phyloP scores from a whole-genome alignment of 2,329 filamentous ascomycete genomes.

The Pseudogymnoascus sp. region DNA sequence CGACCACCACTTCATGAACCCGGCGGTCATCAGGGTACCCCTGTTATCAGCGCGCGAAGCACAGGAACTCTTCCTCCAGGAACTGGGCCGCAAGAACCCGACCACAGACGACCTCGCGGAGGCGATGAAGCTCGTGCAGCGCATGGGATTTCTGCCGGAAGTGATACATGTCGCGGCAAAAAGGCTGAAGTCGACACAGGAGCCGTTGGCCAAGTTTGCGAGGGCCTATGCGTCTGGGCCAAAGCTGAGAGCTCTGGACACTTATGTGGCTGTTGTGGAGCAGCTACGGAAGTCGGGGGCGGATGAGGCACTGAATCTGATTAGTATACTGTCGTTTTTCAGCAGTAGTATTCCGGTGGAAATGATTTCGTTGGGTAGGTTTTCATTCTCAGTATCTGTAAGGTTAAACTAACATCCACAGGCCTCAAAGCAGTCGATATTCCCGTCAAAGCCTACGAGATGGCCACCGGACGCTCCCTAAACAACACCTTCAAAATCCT shows the following conservation, averaged over 20 bases:
- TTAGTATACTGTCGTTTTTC: constrained; percentile 59
- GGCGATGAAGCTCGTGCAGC: constrained; percentile 54
- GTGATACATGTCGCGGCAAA: constrained; percentile 62
- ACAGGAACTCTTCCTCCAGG: constrained; percentile 52
- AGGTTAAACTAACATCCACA: constrained; percentile 19
- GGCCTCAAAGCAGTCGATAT: constrained; percentile 42
- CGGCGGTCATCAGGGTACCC: constrained; percentile 47
- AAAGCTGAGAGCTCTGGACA: constrained; percentile 42
- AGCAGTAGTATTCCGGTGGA: constrained; percentile 59
- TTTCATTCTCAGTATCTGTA: neutral
- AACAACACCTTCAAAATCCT: constrained; percentile 44
- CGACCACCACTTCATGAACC: constrained; percentile 53
- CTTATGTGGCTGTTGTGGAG: constrained; percentile 42
- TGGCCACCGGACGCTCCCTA: constrained; percentile 21
- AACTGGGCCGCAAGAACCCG: constrained; percentile 52
- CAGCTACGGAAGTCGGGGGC: constrained; percentile 42
- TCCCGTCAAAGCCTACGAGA: constrained; percentile 39
- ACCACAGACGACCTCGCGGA: constrained; percentile 47
- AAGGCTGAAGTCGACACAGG: constrained; percentile 52
- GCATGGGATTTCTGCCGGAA: constrained; percentile 58
- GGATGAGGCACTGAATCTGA: constrained; percentile 53
- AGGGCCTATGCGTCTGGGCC: constrained; percentile 49
- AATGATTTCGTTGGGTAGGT: constrained; percentile 51
- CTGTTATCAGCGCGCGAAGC: constrained; percentile 50
- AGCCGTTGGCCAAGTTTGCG: constrained; percentile 56